Evolutionary conservation across 371 early-diverging fungal species (phyloP), one percentile per base, ranked within the genome.

Genomic region (Mortierella sp.): DNA sequence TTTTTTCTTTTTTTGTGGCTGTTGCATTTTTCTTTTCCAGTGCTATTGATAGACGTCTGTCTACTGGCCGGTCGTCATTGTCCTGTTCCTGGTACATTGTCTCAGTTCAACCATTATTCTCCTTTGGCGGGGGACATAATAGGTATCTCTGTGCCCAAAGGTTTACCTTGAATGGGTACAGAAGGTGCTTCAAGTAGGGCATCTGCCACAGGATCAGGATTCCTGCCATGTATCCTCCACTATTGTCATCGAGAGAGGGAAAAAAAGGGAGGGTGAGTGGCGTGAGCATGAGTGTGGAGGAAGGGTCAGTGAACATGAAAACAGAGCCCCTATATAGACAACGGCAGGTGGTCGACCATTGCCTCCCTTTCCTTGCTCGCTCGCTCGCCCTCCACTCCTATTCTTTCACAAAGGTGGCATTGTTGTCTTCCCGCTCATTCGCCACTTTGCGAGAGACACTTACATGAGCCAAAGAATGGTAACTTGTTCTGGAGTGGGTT

Each of bases 161-260:
- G 59, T 70, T 48, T 91, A 92, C 93, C 87, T 97, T 97, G 92
- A 98, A 98, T 0, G 98, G 98, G 82, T 94, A 94, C n/a, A 98
- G 88, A 2, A 98, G 88, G 71, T 92, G 84, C 77, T 96, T 97
- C 6, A 96, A 84, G 73, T 92, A 88, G 14, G 98, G 98, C 81
- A 97, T 90, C 81, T 97, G 93, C 98, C 98, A 97, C 34, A 97
- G 90, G 26, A 96, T 82, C 16, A 95, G 87, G 70, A 96, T 95
- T 37, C 90, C 95, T 5, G 93, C 86, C 59, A 90, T 88, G 77
- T 95, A 96, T 28, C 87, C 95, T 72, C 92, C 95, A 78, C 85
- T 85, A 21, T 24, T 19, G 26, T 69, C 16, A 21, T 6, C n/a
- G 44, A 43, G 8, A 28, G 43, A 54, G 34, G 1, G 28, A 46